Percentiles rank a stretch among this genome's conserved stretches.
Evolutionary conservation across 1,284 basidiomycete genomes (phyloP).

Genomic region (Fistulinella cinereoalba): DNA sequence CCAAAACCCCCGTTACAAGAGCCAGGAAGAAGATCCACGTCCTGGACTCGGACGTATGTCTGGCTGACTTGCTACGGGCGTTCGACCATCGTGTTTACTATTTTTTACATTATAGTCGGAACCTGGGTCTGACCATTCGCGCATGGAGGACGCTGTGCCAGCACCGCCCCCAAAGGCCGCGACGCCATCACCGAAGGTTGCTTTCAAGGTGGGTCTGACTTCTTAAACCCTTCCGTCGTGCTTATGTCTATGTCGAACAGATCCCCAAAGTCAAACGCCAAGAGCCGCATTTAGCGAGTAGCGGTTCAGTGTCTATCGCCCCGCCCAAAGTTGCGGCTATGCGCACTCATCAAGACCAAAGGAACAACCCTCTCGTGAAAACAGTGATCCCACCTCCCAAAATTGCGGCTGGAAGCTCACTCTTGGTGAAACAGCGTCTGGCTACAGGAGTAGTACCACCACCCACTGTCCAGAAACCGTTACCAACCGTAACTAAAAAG

Average conservation of each 20-base stretch:
- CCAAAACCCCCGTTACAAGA: constrained; percentile 1
- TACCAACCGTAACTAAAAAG: constrained; percentile 26
- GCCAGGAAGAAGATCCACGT: constrained; percentile 4
- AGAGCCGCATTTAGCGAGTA: not conserved
- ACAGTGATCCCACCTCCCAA: constrained; percentile 21
- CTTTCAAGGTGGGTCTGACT: constrained; percentile 13
- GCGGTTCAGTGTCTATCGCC: constrained; percentile 4
- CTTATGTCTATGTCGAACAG: constrained; percentile 3
- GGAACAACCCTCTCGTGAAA: constrained; percentile 28
- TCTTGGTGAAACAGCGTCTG: too few relatives aligned
- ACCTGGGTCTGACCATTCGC: constrained; percentile 10
- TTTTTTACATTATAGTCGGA: constrained; percentile 17
- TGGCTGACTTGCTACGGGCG: not conserved
- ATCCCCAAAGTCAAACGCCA: constrained; percentile 5
- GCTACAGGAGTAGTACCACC: too few relatives aligned
- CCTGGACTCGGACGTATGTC: constrained; percentile 19
- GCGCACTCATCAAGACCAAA: constrained; percentile 35
- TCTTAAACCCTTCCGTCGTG: not conserved
- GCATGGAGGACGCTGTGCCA: not conserved
- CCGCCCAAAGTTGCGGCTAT: constrained; percentile 16
- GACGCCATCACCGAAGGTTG: constrained; percentile 1
- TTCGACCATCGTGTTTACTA: not conserved
- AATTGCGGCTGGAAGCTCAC: constrained; percentile 31
- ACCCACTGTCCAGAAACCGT: constrained; percentile 27
- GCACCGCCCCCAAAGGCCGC: constrained; percentile 4